phyloP scores from a whole-genome alignment of 345 rosid species.

The Citrus inodora region DNA sequence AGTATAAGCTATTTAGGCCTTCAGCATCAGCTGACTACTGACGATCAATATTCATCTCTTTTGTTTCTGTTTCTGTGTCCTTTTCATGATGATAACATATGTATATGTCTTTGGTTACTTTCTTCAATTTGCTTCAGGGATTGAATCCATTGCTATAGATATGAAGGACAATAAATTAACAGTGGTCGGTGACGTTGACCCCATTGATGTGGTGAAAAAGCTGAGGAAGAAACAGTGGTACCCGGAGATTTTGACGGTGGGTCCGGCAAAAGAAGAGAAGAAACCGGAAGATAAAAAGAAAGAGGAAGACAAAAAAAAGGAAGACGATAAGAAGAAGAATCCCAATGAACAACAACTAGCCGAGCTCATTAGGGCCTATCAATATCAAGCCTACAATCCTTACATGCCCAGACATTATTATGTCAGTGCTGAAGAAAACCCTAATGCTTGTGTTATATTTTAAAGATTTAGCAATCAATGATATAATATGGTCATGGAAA shows the following conservation, averaged over 20 bases:
- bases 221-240: constrained; percentile 37
- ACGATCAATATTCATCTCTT: no score
- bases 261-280: constrained; percentile 38
- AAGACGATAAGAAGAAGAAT: constrained; percentile 26
- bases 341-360: constrained; percentile 29
- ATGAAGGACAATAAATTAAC: constrained; percentile 55
- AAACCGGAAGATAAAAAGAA: constrained; percentile 27
- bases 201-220: constrained; percentile 32
- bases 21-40: no score
- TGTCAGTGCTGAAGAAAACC: constrained; percentile 50
- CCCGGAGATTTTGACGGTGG: constrained; percentile 36
- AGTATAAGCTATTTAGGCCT: no score
- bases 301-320: constrained; percentile 24
- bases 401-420: constrained; percentile 23
- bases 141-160: constrained; percentile 53
- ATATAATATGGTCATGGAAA: not conserved
- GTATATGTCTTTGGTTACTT: no score
- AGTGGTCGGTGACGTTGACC: constrained; percentile 52
- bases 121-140: constrained; percentile 24
- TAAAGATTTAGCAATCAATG: not conserved
- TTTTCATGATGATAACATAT: no score
- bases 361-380: constrained; percentile 24
- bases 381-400: constrained; percentile 30
- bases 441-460: constrained; percentile 46
- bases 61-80: no score